phyloP scores from a whole-genome alignment of 176 grass and related monocot genomes.

The Calamus simplicifolius region DNA sequence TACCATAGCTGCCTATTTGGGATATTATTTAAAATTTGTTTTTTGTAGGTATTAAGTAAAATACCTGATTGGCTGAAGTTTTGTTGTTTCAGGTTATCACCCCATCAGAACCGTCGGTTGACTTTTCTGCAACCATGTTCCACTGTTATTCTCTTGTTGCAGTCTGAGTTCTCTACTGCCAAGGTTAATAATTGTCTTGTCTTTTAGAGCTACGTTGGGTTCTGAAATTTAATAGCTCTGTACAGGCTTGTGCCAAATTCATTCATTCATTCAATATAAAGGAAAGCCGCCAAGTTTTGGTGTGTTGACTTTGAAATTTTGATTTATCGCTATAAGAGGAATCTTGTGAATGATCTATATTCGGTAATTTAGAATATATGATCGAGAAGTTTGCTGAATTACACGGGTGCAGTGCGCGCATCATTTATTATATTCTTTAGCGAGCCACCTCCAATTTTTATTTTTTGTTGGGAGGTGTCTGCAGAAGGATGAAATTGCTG shows the following conservation, averaged over 20 bases:
- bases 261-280: conserved; percentile 10
- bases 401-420: too few species aligned
- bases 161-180: conserved; percentile 25
- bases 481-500: too few species aligned
- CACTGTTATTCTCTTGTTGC: not conserved
- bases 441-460: too few species aligned
- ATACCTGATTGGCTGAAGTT: not conserved
- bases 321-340: too few species aligned
- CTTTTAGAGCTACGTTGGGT: conserved; percentile 25
- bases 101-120: conserved; percentile 18
- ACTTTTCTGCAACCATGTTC: conserved; percentile 5
- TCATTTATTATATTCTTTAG: too few species aligned
- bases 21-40: too few species aligned
- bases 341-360: too few species aligned
- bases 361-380: too few species aligned
- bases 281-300: conserved; percentile 2
- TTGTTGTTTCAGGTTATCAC: conserved; percentile 18
- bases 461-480: too few species aligned
- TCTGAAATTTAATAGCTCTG: conserved; percentile 30
- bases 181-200: conserved; percentile 49
- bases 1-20: too few species aligned
- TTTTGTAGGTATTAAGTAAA: too few species aligned
- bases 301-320: not conserved
- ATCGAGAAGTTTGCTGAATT: too few species aligned
- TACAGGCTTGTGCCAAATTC: conserved; percentile 32